These are phyloP conservation scores for Xylariomycetidae sp. DNA, from an alignment of 2,329 filamentous ascomycete genomes.

Conservation along the genomic window DNA sequence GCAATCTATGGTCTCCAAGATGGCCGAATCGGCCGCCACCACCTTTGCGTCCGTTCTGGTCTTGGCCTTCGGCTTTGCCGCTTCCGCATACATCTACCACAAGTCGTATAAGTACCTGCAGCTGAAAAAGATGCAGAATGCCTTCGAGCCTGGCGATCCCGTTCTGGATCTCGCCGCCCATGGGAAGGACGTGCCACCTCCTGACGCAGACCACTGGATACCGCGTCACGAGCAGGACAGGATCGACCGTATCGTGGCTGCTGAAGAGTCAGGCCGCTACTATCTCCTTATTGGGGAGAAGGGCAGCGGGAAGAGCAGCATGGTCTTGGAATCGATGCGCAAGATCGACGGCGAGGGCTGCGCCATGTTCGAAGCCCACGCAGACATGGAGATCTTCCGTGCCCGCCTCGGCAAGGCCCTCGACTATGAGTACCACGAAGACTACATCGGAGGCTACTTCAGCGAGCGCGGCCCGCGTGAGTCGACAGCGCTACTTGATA, in stretches of 20 bases:
- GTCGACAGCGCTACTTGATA: constrained; percentile 85
- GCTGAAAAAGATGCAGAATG: constrained; percentile 85
- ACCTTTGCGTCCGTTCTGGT: constrained; percentile 70
- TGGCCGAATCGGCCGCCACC: constrained; percentile 68
- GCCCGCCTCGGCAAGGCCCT: constrained; percentile 87
- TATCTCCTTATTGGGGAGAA: constrained; percentile 91
- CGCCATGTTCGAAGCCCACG: constrained; percentile 94
- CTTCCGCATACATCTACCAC: constrained; percentile 73
- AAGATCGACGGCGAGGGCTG: constrained; percentile 85
- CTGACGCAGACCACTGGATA: constrained; percentile 65
- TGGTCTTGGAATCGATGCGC: constrained; percentile 92
- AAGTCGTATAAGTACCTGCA: constrained; percentile 84
- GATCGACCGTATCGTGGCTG: constrained; percentile 78
- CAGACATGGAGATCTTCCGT: constrained; percentile 90
- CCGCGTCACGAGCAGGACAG: constrained; percentile 71
- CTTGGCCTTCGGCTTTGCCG: constrained; percentile 56
- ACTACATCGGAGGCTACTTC: constrained; percentile 95
- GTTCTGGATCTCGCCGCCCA: constrained; percentile 73
- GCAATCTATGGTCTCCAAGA: constrained; percentile 46
- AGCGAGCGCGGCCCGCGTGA: constrained; percentile 90
- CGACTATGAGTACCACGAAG: constrained; percentile 95
- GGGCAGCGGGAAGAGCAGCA: constrained; percentile 92
- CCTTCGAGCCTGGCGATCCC: constrained; percentile 87
- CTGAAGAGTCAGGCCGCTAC: constrained; percentile 72
- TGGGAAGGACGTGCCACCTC: constrained; percentile 47